phyloP scores from a whole-genome alignment of 2,329 filamentous ascomycete species.

The Emericellopsis cladophorae region DNA sequence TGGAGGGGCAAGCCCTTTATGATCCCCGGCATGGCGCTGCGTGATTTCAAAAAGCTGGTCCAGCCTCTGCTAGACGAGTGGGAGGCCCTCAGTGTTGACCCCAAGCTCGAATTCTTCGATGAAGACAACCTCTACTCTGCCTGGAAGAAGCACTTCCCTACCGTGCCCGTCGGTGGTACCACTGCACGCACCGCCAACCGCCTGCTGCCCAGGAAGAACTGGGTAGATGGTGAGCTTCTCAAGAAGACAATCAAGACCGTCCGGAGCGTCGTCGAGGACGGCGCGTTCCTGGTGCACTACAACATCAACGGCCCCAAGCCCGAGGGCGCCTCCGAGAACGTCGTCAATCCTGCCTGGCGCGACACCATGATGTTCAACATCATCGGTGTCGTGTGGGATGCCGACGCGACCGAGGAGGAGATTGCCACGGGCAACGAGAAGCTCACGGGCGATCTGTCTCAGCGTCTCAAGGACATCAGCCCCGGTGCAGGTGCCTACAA shows the following conservation, averaged over 20 bases:
- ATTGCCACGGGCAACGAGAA: slow-evolving; percentile 11
- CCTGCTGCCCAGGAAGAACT: slow-evolving; percentile 22
- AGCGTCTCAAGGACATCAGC: slow-evolving; percentile 14
- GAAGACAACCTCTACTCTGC: slow-evolving; percentile 21
- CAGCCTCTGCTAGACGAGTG: slow-evolving; percentile 16
- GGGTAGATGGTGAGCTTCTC: slow-evolving; percentile 6
- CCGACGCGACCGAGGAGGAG: slow-evolving; percentile 5
- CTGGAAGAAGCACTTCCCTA: slow-evolving; percentile 26
- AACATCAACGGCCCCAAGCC: slow-evolving; percentile 10
- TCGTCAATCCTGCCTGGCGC: slow-evolving; percentile 32
- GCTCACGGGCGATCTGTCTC: slow-evolving; percentile 15
- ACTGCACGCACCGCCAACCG: slow-evolving; percentile 19
- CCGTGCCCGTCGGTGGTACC: slow-evolving; percentile 7
- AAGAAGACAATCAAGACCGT: slow-evolving; percentile 9
- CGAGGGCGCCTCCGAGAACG: slow-evolving; percentile 13
- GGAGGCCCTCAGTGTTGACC: slow-evolving; percentile 13
- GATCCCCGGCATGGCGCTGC: slow-evolving; percentile 18
- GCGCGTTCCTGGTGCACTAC: slow-evolving; percentile 10
- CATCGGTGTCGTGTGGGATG: slow-evolving; percentile 8
- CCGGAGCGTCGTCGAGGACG: slow-evolving; percentile 10
- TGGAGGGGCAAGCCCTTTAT: slow-evolving; percentile 20
- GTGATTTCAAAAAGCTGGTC: slow-evolving; percentile 17
- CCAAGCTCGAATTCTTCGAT: slow-evolving; percentile 17
- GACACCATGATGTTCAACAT: slow-evolving; percentile 22
- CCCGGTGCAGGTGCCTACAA: slow-evolving; percentile 13